Evolutionary conservation across 2,329 filamentous ascomycete genomes (phyloP).

Genomic region (Curvularia sp.): DNA sequence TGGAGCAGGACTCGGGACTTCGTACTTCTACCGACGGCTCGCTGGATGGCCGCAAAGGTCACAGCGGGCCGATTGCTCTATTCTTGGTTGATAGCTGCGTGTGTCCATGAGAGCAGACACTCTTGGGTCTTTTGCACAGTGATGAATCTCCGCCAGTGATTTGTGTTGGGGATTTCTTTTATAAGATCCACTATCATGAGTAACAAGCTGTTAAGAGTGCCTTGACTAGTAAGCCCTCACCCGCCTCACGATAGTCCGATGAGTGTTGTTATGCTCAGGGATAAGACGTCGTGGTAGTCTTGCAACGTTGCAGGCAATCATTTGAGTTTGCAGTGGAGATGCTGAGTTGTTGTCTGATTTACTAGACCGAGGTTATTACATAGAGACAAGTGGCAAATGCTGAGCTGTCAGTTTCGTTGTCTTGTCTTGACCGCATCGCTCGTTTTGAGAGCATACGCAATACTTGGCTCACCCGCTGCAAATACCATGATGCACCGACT

Average conservation of each 20-base stretch:
- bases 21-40: not conserved
- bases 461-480: not conserved
- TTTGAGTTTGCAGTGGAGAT: not conserved
- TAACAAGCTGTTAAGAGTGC: not conserved
- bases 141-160: not conserved
- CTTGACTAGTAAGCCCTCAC: not conserved
- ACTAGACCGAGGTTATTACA: not conserved
- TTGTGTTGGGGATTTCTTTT: not conserved
- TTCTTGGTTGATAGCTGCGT: not conserved
- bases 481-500: not conserved
- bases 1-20: not conserved
- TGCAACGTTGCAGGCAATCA: not conserved
- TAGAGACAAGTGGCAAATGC: not conserved
- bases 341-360: not conserved
- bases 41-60: not conserved
- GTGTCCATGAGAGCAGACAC: not conserved
- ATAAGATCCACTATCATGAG: not conserved
- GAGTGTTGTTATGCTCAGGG: not conserved
- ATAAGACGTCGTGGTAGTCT: no score
- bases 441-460: not conserved
- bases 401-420: conserved; percentile 1
- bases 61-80: not conserved
- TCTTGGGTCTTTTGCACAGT: not conserved
- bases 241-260: not conserved
- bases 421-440: not conserved